Evolutionary conservation across 495 filamentous ascomycete genomes (phyloP).

Genomic region (Lichenothelia convexa): DNA sequence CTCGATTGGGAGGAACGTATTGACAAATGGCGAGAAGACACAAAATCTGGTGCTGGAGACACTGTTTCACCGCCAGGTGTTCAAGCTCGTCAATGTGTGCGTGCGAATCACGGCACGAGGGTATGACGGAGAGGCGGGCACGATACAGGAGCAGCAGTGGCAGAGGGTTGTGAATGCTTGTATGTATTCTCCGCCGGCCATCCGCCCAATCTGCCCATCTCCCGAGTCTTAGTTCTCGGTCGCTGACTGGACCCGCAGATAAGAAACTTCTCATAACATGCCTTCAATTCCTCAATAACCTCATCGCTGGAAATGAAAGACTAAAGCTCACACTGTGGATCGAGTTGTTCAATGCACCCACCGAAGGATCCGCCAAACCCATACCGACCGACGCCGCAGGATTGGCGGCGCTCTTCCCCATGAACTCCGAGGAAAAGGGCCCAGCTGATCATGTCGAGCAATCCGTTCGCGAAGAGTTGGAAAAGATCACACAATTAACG

Average conservation of each 20-base stretch:
- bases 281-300: constrained; percentile 81
- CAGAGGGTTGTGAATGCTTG: constrained; percentile 40
- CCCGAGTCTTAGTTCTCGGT: constrained; percentile 12
- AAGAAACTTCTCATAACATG: constrained; percentile 82
- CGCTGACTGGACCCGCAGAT: constrained; percentile 23
- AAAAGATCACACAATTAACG: too few species aligned
- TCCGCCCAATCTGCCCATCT: too few species aligned
- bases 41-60: constrained; percentile 73
- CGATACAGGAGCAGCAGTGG: constrained; percentile 47
- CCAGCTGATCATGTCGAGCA: too few species aligned
- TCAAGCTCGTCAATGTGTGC: constrained; percentile 65
- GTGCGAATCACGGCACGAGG: constrained; percentile 77
- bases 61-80: constrained; percentile 64
- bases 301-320: constrained; percentile 77
- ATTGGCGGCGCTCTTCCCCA: too few species aligned
- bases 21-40: constrained; percentile 62
- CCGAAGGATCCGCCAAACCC: too few species aligned
- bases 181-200: constrained; percentile 5
- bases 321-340: constrained; percentile 85
- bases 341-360: constrained; percentile 47
- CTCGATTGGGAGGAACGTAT: constrained; percentile 65
- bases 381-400: too few species aligned
- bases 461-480: too few species aligned
- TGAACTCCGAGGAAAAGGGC: too few species aligned
- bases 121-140: constrained; percentile 62